phyloP scores from a whole-genome alignment of 805 yeast genomes.

The Yarrowia sp. region DNA sequence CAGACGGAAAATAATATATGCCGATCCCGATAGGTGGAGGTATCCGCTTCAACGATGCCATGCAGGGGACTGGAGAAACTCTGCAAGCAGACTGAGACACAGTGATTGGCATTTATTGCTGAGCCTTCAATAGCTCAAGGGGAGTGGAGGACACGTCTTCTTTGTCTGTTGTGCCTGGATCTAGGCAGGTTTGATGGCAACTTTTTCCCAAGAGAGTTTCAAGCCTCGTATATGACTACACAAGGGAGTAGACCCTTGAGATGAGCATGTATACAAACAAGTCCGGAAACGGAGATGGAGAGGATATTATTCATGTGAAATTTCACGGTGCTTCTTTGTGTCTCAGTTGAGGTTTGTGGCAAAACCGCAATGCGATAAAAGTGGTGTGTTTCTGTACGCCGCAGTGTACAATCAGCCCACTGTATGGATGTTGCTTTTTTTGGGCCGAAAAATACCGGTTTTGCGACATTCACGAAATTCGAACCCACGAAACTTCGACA shows the following conservation, averaged over 20 bases:
- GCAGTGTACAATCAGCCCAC: no score
- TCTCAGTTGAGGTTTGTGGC: neutral
- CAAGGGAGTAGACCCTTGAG: no score
- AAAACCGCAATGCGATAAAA: neutral
- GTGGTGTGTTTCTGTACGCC: no score
- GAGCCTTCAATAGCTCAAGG: neutral
- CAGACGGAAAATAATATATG: neutral
- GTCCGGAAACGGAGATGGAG: no score
- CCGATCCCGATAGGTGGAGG: slow-evolving; percentile 6
- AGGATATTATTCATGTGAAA: no score
- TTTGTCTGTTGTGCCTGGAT: no score
- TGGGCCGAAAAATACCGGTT: neutral
- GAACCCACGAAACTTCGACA: neutral
- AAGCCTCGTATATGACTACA: no score
- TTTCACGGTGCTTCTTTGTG: neutral
- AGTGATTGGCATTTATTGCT: neutral
- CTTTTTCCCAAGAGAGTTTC: no score
- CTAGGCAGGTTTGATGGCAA: no score
- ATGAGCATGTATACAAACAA: no score
- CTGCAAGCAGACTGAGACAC: neutral
- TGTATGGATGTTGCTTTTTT: no score
- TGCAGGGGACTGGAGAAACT: neutral
- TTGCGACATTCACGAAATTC: neutral
- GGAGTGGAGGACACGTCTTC: neutral
- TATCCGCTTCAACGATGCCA: neutral